Conservation (phyloP, 1,139 yeast genomes). For the Geotrichum siamense region DNA sequence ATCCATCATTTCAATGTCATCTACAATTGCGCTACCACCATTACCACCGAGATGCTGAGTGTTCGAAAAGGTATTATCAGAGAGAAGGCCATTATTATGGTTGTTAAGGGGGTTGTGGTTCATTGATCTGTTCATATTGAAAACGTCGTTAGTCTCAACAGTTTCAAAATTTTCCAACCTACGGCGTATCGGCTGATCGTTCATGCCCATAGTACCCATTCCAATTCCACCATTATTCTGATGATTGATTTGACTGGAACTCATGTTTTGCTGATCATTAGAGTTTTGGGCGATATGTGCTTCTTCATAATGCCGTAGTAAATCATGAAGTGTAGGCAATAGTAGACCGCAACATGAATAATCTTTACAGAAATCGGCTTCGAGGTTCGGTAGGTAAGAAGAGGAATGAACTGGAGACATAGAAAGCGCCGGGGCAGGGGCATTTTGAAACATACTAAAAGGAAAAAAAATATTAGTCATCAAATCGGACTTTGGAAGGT, state of each 20-base stretch:
- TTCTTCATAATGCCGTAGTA: constrained; percentile 91
- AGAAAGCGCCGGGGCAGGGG: constrained; percentile 27
- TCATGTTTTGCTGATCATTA: not conserved
- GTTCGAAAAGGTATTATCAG: not conserved
- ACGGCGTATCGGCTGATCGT: constrained; percentile 37
- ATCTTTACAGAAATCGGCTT: constrained; percentile 93
- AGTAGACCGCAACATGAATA: constrained; percentile 92
- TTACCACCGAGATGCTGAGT: constrained; percentile 3
- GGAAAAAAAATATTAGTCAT: constrained; percentile 9
- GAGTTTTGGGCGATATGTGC: constrained; percentile 59
- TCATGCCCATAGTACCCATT: not conserved
- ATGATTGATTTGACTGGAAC: not conserved
- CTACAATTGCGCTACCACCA: constrained; percentile 24
- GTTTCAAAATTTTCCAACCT: constrained; percentile 46
- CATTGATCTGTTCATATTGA: constrained; percentile 35
- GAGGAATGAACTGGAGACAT: constrained; percentile 54
- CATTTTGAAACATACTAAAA: constrained; percentile 28
- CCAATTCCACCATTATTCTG: not conserved
- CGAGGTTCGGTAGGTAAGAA: constrained; percentile 81
- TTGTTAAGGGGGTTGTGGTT: not conserved
- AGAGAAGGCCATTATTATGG: not conserved
- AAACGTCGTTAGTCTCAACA: constrained; percentile 84
- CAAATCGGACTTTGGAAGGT: not conserved
- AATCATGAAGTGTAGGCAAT: constrained; percentile 87
- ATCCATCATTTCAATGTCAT: constrained; percentile 9